Base-by-base conservation (phyloP, 805 yeast genomes). In the Yarrowia bubula region DNA sequence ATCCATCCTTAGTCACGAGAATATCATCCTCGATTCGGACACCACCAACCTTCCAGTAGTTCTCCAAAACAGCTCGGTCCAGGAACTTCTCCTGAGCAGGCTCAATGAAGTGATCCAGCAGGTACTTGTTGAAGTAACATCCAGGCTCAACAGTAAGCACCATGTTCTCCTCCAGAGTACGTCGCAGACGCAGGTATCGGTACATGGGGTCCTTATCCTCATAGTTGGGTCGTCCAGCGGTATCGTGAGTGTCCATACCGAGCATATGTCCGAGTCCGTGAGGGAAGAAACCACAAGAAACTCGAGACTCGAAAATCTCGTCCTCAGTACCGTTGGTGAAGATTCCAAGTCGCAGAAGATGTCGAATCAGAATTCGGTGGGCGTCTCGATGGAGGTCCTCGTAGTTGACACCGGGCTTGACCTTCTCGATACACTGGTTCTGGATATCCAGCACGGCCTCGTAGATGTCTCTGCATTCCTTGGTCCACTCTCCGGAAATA, bases 161-260 rank as follows among this genome's bases (percentile, higher is more conserved):
- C 96, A 93, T 92, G 14, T 90, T 89, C 44, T 80, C 79, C 74
- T 84, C 77, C 65, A 93, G 81, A 0, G 77, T 74, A 71, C 98
- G 85, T 71, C 98, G 84, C 65, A 95, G 77, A 74, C 99, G 86
- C 72, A 93, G 82, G 73, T 89, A 91, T 66, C 83, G 78, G 71
- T 91, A 82, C 76, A 88, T 80, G 32, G 89, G 89, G 74, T 95
- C 86, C 8, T 89, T 83, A 74, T 93, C 99, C 3, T 86, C 84
- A 74, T 92, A 92, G 75, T 93, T 86, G 14, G 98, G 86, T 68
- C 81, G 73, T 1, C 99, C 98, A 46, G 90, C 98, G 53, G 91
- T 96, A 76, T 93, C 99, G 75, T 95, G 99, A 3, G 97, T 92
- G 73, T 93, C 97, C 88, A 93, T 81, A 28, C 99, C 99, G 44